phyloP scores from a whole-genome alignment of 495 filamentous ascomycete species.

The Aspergillus bertholletiae region DNA sequence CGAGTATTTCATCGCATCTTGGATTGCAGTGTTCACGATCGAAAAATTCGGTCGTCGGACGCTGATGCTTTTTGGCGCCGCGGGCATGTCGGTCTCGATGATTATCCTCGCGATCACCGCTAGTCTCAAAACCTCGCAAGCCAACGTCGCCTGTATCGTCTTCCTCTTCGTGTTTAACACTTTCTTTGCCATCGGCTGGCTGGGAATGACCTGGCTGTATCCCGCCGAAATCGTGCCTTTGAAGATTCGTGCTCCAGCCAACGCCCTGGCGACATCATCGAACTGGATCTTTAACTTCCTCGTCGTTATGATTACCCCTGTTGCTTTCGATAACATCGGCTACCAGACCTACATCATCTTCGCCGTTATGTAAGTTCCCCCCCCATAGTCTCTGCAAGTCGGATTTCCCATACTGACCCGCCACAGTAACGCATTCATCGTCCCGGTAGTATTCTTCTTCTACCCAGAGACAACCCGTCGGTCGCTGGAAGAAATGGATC shows the following conservation, averaged over 20 bases:
- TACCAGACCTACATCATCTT: constrained; percentile 79
- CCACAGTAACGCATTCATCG: constrained; percentile 62
- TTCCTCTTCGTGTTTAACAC: constrained; percentile 75
- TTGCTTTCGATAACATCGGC: constrained; percentile 61
- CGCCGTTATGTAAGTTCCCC: constrained; percentile 56
- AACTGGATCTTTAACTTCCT: constrained; percentile 51
- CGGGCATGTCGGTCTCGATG: constrained; percentile 68
- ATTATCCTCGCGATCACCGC: constrained; percentile 56
- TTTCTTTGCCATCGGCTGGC: constrained; percentile 75
- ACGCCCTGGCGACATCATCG: constrained; percentile 62
- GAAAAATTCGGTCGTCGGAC: constrained; percentile 65
- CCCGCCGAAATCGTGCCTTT: constrained; percentile 69
- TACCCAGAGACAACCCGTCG: constrained; percentile 73
- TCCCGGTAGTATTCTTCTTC: constrained; percentile 70
- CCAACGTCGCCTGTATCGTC: constrained; percentile 49
- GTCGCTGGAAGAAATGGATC: constrained; percentile 73
- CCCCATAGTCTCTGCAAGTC: not conserved
- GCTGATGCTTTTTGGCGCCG: constrained; percentile 70
- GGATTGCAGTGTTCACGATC: constrained; percentile 68
- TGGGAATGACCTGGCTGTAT: constrained; percentile 76
- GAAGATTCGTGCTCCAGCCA: constrained; percentile 69
- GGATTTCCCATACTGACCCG: constrained; percentile 13
- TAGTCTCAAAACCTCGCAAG: constrained; percentile 19
- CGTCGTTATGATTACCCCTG: constrained; percentile 70
- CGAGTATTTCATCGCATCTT: constrained; percentile 71